These are phyloP conservation scores for Isoetes engelmannii DNA, from an alignment of 83 land plant species.

Conservation along the genomic window DNA sequence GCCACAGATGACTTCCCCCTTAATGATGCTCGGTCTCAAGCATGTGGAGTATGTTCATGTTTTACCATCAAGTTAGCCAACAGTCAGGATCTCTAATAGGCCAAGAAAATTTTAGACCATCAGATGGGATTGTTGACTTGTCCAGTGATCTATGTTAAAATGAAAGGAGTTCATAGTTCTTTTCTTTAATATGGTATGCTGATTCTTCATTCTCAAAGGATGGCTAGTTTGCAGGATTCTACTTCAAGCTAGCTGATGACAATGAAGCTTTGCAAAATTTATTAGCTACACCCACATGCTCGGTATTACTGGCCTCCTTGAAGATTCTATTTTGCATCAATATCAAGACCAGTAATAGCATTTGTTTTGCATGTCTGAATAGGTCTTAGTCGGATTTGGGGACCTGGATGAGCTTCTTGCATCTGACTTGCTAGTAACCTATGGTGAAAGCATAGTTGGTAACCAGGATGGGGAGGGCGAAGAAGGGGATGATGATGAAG, in stretches of 20 bases:
- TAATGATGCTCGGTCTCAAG: too few relatives aligned
- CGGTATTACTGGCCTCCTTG: constrained; percentile 31
- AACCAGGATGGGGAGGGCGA: constrained; percentile 40
- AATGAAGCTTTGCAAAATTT: constrained; percentile 48
- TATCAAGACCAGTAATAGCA: background rate
- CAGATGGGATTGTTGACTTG: too few relatives aligned
- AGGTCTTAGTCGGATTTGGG: constrained; percentile 68
- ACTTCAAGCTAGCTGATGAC: constrained; percentile 57
- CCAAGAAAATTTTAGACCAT: too few relatives aligned
- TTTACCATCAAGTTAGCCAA: too few relatives aligned
- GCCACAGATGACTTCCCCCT: too few relatives aligned
- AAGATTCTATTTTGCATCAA: too few relatives aligned
- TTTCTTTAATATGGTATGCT: too few relatives aligned
- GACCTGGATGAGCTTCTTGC: constrained; percentile 44
- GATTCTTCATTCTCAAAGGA: too few relatives aligned
- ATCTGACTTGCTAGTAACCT: constrained; percentile 34
- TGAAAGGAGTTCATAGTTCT: too few relatives aligned
- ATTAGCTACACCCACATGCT: constrained; percentile 39
- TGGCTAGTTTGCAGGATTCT: constrained; percentile 48
- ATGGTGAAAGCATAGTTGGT: constrained; percentile 35
- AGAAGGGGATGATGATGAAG: constrained; percentile 49
- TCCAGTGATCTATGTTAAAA: too few relatives aligned
- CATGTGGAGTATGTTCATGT: too few relatives aligned
- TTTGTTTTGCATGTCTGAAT: constrained; percentile 32
- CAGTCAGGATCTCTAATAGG: too few relatives aligned